These are phyloP conservation scores for Trifolium fragiferum DNA, from an alignment of 306 rosid genomes.

Conservation along the genomic window DNA sequence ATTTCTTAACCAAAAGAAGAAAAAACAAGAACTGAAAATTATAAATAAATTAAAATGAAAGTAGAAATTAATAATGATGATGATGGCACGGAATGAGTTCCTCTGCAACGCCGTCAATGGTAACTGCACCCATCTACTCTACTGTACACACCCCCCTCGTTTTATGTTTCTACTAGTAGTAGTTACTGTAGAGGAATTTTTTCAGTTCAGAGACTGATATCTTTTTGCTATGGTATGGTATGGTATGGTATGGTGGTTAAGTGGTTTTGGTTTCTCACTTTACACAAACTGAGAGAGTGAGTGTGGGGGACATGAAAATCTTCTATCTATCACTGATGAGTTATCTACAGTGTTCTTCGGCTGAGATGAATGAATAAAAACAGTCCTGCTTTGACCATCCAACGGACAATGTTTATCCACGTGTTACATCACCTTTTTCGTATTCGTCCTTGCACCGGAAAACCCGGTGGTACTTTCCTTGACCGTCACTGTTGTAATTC, in stretches of 20 bases:
- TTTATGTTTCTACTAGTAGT: conserved; percentile 27
- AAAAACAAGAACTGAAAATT: too few species aligned
- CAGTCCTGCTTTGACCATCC: conserved; percentile 49
- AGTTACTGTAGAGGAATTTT: conserved; percentile 31
- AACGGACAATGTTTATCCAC: conserved; percentile 50
- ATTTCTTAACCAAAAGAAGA: conserved; percentile 16
- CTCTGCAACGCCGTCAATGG: conserved; percentile 99
- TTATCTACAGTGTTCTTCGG: conserved; percentile 62
- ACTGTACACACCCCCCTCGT: conserved; percentile 30
- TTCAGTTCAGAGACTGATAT: too few species aligned
- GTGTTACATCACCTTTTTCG: conserved; percentile 70
- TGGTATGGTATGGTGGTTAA: too few species aligned
- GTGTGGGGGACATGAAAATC: conserved; percentile 54
- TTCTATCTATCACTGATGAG: conserved; percentile 51
- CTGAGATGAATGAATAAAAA: conserved; percentile 36
- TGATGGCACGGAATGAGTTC: conserved; percentile 82
- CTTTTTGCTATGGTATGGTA: too few species aligned
- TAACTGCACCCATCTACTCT: conserved; percentile 67
- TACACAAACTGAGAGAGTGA: background rate
- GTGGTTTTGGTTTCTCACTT: background rate
- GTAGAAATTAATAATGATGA: conserved; percentile 53
- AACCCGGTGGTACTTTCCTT: conserved; percentile 81
- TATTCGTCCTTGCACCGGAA: conserved; percentile 83
- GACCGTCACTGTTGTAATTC: conserved; percentile 46
- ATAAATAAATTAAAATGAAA: too few species aligned